Evolutionary conservation across 2,329 filamentous ascomycete genomes (phyloP).

Genomic region (Arachnomyces sp.): DNA sequence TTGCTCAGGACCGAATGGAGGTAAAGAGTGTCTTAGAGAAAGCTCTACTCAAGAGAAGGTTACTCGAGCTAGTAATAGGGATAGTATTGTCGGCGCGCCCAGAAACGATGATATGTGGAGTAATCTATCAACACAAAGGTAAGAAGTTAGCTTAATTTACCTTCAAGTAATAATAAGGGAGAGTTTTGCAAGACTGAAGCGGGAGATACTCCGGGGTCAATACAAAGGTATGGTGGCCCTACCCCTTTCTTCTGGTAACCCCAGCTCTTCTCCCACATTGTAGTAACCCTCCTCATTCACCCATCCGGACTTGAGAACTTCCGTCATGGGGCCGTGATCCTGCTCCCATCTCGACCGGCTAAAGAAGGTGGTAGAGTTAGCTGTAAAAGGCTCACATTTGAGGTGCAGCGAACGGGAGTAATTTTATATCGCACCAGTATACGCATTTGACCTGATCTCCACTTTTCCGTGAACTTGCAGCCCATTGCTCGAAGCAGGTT

Average conservation of each 20-base stretch:
- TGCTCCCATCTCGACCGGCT: slow-evolving; percentile 36
- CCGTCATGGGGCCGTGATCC: slow-evolving; percentile 21
- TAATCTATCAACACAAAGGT: slow-evolving; percentile 22
- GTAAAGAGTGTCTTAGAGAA: no score
- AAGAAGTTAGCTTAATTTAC: slow-evolving; percentile 2
- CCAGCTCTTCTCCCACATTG: slow-evolving; percentile 37
- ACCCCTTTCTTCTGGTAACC: slow-evolving; percentile 32
- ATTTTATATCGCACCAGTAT: slow-evolving; percentile 36
- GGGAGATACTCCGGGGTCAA: not conserved
- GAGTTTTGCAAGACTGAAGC: slow-evolving; percentile 1
- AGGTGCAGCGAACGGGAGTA: not conserved
- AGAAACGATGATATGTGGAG: slow-evolving; percentile 34
- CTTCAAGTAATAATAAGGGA: not conserved
- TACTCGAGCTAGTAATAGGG: slow-evolving; percentile 11
- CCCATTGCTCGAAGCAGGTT: slow-evolving; percentile 49
- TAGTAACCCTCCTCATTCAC: slow-evolving; percentile 35
- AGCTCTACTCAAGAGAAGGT: no score
- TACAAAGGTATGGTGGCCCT: slow-evolving; percentile 13
- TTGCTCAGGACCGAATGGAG: no score
- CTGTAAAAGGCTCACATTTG: not conserved
- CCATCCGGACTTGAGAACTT: slow-evolving; percentile 22
- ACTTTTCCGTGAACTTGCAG: slow-evolving; percentile 22
- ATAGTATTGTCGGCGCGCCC: slow-evolving; percentile 23
- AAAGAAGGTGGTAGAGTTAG: not conserved
- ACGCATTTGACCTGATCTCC: slow-evolving; percentile 32